A percentile compares a stretch with the other conserved stretches of the same genome.
phyloP scores from a whole-genome alignment of 257 asterid species.

The Capsicum baccatum region DNA sequence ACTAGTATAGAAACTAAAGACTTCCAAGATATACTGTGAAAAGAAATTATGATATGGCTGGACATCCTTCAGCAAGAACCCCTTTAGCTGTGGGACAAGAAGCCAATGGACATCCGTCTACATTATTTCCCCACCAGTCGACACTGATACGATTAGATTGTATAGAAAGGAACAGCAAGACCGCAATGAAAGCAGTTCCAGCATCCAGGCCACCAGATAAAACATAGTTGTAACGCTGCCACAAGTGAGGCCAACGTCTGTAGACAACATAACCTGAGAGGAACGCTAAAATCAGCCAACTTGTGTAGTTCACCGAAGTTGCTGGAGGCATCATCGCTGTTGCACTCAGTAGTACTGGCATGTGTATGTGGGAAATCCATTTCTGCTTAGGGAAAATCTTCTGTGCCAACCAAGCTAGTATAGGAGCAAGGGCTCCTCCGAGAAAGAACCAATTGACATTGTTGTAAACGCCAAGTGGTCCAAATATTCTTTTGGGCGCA shows the following conservation, averaged over 20 bases:
- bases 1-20: slow-evolving; percentile 9
- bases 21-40: not conserved
- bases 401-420: slow-evolving; percentile 49
- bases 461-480: slow-evolving; percentile 50
- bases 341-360: slow-evolving; percentile 57
- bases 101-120: slow-evolving; percentile 61
- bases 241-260: slow-evolving; percentile 46
- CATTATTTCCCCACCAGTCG: slow-evolving; percentile 63
- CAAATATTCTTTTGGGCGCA: slow-evolving; percentile 63
- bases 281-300: slow-evolving; percentile 52
- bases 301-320: slow-evolving; percentile 54
- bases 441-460: slow-evolving; percentile 61
- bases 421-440: slow-evolving; percentile 53
- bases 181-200: slow-evolving; percentile 57
- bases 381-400: slow-evolving; percentile 43
- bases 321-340: slow-evolving; percentile 66
- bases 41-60: slow-evolving; percentile 22
- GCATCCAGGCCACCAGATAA: slow-evolving; percentile 68
- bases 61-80: slow-evolving; percentile 48
- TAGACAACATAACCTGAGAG: slow-evolving; percentile 52
- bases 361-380: slow-evolving; percentile 52
- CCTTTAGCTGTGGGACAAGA: slow-evolving; percentile 64
- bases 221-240: slow-evolving; percentile 62
- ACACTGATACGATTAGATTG: slow-evolving; percentile 32
- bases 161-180: slow-evolving; percentile 44